A percentile compares a stretch with the other conserved stretches of the same genome.
Conservation (phyloP, 305 asterid species). For the Solanum hybrid region DNA sequence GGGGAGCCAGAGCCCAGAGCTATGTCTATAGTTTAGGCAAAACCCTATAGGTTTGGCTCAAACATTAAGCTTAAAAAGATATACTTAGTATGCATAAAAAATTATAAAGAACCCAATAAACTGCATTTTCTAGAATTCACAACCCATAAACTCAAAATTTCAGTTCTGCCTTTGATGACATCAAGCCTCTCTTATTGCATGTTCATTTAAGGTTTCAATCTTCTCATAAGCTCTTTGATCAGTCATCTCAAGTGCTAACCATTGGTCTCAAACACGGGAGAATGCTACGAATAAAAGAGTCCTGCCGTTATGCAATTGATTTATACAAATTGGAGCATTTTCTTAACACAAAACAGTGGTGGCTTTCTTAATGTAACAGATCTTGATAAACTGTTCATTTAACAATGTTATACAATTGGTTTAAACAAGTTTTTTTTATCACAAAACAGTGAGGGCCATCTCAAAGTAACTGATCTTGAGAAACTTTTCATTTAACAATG, state of each 20-base stretch:
- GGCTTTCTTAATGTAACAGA: neutral
- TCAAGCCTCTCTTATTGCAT: neutral
- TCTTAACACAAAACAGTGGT: neutral
- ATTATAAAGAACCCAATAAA: neutral
- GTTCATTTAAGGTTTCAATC: neutral
- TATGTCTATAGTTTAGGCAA: neutral
- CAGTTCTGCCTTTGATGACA: neutral
- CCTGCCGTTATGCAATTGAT: neutral
- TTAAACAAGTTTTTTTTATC: neutral
- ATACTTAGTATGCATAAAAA: neutral
- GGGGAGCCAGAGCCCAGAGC: neutral
- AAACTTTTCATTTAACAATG: neutral
- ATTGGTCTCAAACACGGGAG: neutral
- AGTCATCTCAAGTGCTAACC: neutral
- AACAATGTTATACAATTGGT: neutral
- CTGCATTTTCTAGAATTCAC: neutral
- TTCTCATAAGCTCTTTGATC: neutral
- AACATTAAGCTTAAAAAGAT: neutral
- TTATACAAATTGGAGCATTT: neutral
- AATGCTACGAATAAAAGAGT: neutral
- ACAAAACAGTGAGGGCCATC: neutral
- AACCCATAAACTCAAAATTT: neutral
- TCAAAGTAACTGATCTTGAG: neutral
- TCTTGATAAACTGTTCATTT: neutral
- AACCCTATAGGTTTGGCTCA: neutral